Evolutionary conservation across 805 yeast species (phyloP), one percentile per base, ranked within the genome.

Genomic region (Scheffersomyces ergatensis): DNA sequence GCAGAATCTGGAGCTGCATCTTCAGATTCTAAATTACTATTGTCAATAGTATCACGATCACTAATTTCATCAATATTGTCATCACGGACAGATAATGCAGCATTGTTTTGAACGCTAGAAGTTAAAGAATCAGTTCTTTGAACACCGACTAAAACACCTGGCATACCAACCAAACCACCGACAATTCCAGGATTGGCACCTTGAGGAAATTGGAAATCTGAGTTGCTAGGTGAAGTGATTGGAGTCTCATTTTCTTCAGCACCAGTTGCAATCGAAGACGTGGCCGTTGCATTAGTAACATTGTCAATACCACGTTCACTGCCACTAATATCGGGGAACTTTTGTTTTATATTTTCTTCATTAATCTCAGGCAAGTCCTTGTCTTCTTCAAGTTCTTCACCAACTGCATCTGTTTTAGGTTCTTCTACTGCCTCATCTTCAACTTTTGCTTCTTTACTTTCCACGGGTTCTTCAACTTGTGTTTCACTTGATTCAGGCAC

Each of bases 51-150:
- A 12, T 66, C 76, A 34, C 70, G 63, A 38, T 70, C 74, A 42
- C 74, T 69, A 5, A 66, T 57, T 20, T 64, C 70, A 16, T 67
- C 76, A 33, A 70, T 63, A 41, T 70, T 70, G 45, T 70, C 96
- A 47, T 86, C 96, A 45, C 96, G 80, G 6, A 89, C 95, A 17
- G 96, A 86, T 62, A 81, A 78, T 0, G 97, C 90, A 2, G 97
- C 89, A 59, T 92, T 89, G 64, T 90, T 90, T 53, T 85, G 92
- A 25, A 89, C 95, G 33, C 96, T 86, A 0, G 97, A 89, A 0
- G 97, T 86, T 30, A 85, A 78, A 0, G 96, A 86, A 43, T 83
- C 85, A 2, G 95, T 86, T 52, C 93, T 42, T 73, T 79, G 70
- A 5, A 70, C 72, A 7, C 72, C 72, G 13, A 65, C 66, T 36